A percentile compares a stretch with the other conserved stretches of the same genome.
Conservation (phyloP, 2,329 filamentous ascomycete species). For the Calonectria henricotiae region DNA sequence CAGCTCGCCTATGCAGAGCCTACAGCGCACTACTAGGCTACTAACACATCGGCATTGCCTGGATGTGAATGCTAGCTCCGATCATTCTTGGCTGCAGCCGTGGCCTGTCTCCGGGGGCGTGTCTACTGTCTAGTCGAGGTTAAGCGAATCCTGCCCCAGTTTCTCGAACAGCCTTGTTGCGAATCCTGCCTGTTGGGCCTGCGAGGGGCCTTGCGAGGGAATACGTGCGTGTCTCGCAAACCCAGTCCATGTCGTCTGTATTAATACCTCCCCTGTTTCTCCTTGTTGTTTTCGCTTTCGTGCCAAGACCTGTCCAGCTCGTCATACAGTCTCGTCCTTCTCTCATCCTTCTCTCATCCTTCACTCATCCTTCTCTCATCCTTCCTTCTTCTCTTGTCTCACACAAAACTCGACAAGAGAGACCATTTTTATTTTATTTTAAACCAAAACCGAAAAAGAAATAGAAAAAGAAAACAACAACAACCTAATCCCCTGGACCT, state of each 20-base stretch:
- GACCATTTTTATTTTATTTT: neutral
- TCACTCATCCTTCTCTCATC: neutral
- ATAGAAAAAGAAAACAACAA: neutral
- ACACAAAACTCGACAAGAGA: neutral
- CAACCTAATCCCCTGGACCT: constrained; percentile 17
- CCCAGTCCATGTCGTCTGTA: constrained; percentile 24
- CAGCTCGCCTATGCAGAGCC: neutral
- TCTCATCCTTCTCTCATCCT: too few species aligned
- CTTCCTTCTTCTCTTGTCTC: constrained; percentile 10
- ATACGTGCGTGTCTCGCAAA: neutral
- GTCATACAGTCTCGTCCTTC: neutral
- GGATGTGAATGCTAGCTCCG: neutral
- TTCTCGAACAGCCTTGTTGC: neutral
- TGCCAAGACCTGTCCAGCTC: constrained; percentile 24
- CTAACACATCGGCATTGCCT: neutral
- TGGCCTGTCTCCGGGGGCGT: neutral
- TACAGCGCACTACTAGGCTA: neutral
- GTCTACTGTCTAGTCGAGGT: neutral
- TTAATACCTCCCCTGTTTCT: constrained; percentile 23
- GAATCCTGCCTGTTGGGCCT: neutral
- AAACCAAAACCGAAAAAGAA: neutral
- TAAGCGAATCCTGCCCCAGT: too few species aligned
- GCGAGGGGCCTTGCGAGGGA: neutral
- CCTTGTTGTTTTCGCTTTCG: neutral
- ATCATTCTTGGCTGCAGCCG: constrained; percentile 1